A percentile compares a stretch with the other conserved stretches of the same genome.
Conservation (phyloP, 768 basidiomycete genomes). For the Symmetrospora coprosmae region DNA sequence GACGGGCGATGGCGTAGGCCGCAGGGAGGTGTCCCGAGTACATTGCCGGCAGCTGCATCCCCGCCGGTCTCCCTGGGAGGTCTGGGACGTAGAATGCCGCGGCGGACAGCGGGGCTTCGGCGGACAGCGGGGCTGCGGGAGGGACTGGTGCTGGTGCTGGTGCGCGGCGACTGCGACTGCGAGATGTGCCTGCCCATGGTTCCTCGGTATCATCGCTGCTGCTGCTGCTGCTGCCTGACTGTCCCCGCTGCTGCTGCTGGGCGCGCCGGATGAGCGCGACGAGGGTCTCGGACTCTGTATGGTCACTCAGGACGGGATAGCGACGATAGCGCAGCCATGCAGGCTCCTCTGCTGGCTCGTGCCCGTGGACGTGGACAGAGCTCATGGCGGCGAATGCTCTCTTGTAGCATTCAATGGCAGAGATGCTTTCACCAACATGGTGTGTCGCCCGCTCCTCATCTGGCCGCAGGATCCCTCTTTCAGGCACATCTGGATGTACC, state of each 20-base stretch:
- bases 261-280: background rate
- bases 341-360: no score
- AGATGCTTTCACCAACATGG: no score
- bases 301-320: no score
- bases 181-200: background rate
- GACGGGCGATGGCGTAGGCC: background rate
- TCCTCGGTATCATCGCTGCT: background rate
- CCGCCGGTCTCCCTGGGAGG: background rate
- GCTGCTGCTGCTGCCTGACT: background rate
- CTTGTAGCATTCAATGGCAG: no score
- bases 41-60: background rate
- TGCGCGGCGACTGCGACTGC: background rate
- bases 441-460: no score
- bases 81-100: constrained; percentile 14
- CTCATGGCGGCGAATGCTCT: no score
- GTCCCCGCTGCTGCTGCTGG: background rate
- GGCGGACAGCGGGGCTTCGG: background rate
- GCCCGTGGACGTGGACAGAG: no score
- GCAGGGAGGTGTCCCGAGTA: constrained; percentile 19
- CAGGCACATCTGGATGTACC: no score
- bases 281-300: background rate
- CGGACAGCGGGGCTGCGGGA: background rate
- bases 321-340: no score
- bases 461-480: no score
- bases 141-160: background rate